phyloP scores from a whole-genome alignment of 371 early-diverging fungal genomes.

The Umbelopsis sp. region DNA sequence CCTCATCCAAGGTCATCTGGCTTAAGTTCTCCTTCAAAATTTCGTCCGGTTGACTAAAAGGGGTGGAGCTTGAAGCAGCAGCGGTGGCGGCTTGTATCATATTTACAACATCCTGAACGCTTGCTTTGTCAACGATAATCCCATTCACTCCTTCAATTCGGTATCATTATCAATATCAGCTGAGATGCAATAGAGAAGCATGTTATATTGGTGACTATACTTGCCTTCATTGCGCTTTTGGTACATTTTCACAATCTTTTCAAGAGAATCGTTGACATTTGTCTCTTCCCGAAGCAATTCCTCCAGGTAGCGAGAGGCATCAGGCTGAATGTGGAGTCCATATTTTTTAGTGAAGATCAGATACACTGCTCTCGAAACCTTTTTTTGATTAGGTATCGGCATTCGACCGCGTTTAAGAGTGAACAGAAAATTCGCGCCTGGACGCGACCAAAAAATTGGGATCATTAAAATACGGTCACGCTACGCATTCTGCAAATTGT shows the following conservation, averaged over 20 bases:
- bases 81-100: constrained; percentile 32
- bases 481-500: neutral
- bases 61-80: constrained; percentile 30
- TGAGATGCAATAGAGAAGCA: too few relatives aligned
- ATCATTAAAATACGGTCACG: neutral
- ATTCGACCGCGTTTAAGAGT: neutral
- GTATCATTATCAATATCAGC: neutral
- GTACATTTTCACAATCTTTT: constrained; percentile 68
- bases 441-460: neutral
- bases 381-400: constrained; percentile 19
- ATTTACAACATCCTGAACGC: constrained; percentile 31
- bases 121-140: constrained; percentile 41
- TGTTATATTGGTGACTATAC: neutral
- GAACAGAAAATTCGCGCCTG: neutral
- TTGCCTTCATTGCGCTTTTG: constrained; percentile 45
- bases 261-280: constrained; percentile 54
- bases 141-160: constrained; percentile 22
- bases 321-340: constrained; percentile 72
- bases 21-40: constrained; percentile 35
- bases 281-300: constrained; percentile 40
- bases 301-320: constrained; percentile 67
- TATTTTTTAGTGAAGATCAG: constrained; percentile 68
- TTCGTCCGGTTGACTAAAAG: constrained; percentile 28
- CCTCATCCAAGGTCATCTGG: constrained; percentile 38
- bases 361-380: constrained; percentile 37